Conservation (phyloP, 306 rosid species). For the Trifolium fragiferum region DNA sequence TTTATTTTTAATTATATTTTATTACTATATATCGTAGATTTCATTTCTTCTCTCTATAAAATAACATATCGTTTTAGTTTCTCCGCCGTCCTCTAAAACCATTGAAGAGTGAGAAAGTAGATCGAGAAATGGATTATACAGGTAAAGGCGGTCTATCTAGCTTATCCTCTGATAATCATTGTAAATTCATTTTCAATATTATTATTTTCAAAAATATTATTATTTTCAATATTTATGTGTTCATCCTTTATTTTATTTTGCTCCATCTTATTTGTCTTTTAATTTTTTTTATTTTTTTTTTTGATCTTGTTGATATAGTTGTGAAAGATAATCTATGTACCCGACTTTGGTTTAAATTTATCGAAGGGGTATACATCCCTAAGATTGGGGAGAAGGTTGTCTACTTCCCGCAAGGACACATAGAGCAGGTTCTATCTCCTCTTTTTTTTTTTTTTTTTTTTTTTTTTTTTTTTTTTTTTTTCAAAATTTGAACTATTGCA, state of each 20-base stretch:
- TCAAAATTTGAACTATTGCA: too few relatives aligned
- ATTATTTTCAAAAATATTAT: not conserved
- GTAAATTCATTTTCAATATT: not conserved
- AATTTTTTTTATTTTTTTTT: not conserved
- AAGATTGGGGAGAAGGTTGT: slow-evolving; percentile 53
- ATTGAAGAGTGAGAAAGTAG: slow-evolving; percentile 24
- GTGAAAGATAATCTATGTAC: slow-evolving; percentile 39
- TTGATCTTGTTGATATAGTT: slow-evolving; percentile 29
- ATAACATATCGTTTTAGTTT: not conserved
- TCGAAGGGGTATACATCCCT: slow-evolving; percentile 61
- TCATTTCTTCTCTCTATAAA: not conserved
- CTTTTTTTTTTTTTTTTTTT: too few relatives aligned
- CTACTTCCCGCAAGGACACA: slow-evolving; percentile 76
- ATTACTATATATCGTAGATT: not conserved
- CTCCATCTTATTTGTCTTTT: not conserved
- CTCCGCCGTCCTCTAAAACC: not conserved
- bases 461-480: too few relatives aligned
- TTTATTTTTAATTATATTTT: not conserved
- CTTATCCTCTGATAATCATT: not conserved
- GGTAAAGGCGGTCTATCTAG: not conserved
- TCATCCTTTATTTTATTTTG: not conserved
- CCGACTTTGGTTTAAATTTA: slow-evolving; percentile 62
- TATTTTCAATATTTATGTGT: not conserved
- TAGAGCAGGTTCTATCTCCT: slow-evolving; percentile 66
- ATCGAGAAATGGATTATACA: slow-evolving; percentile 28